Evolutionary conservation across 768 basidiomycete genomes (phyloP).

Genomic region (Pisolithus marmoratus): DNA sequence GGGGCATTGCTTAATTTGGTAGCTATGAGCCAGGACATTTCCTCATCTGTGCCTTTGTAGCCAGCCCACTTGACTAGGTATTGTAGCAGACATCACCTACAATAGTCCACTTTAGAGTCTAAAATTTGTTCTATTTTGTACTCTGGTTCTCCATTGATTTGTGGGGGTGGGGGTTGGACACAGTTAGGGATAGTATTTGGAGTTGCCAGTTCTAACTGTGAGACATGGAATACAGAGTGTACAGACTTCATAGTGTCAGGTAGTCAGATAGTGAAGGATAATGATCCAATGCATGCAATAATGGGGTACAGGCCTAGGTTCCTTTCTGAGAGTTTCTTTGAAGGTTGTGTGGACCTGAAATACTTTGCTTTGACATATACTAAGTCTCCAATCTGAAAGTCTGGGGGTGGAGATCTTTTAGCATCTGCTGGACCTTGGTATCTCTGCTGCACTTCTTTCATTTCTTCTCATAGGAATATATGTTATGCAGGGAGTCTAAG

Average conservation of each 20-base stretch:
- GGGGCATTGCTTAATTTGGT: not conserved
- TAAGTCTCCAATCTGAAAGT: too few relatives aligned
- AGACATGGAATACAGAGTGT: conserved; percentile 3
- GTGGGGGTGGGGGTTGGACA: conserved; percentile 8
- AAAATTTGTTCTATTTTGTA: conserved; percentile 14
- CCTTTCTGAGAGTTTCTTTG: too few relatives aligned
- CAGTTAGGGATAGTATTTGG: conserved; percentile 1
- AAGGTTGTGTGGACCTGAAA: too few relatives aligned
- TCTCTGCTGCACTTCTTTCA: too few relatives aligned
- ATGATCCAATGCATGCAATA: conserved; percentile 12
- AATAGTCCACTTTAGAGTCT: conserved; percentile 7
- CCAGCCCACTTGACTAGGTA: conserved; percentile 9
- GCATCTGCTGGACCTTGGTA: too few relatives aligned
- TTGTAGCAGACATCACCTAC: not conserved
- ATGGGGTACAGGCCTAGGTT: too few relatives aligned
- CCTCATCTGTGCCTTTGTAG: conserved; percentile 11
- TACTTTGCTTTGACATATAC: too few relatives aligned
- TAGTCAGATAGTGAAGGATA: conserved; percentile 18
- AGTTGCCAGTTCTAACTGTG: not conserved
- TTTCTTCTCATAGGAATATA: too few relatives aligned
- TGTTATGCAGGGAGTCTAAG: too few relatives aligned
- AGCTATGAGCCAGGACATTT: conserved; percentile 10
- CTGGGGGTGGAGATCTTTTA: too few relatives aligned
- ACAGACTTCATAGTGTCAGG: conserved; percentile 13
- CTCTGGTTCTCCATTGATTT: conserved; percentile 4